phyloP scores from a whole-genome alignment of 495 filamentous ascomycete genomes.

The Trichoderma erinaceum region DNA sequence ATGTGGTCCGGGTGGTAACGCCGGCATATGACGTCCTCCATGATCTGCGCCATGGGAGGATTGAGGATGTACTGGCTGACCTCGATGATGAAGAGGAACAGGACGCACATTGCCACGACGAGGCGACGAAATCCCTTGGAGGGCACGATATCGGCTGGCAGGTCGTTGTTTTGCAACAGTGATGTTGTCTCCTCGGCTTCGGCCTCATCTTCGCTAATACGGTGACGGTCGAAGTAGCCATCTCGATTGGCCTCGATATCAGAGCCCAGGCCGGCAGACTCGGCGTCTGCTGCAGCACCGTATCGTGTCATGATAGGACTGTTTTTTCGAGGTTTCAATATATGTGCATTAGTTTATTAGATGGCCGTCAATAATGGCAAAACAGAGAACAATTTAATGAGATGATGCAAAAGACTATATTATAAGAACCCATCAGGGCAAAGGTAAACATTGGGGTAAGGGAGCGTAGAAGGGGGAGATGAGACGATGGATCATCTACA shows the following conservation, averaged over 20 bases:
- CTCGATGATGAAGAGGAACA: constrained; percentile 27
- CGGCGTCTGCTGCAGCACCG: not conserved
- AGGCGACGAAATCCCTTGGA: not conserved
- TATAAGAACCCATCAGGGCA: too few species aligned
- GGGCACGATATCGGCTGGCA: not conserved
- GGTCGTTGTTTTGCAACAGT: not conserved
- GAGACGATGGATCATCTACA: not conserved
- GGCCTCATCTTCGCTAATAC: not conserved
- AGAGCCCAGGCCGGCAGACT: not conserved
- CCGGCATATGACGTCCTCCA: constrained; percentile 31
- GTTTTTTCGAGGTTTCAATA: not conserved
- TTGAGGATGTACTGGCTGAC: constrained; percentile 21
- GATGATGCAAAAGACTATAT: too few species aligned
- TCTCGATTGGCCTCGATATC: not conserved
- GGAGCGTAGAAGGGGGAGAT: too few species aligned
- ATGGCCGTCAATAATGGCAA: not conserved
- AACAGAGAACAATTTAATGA: not conserved
- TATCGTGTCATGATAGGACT: not conserved
- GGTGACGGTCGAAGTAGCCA: not conserved
- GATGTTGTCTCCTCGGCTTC: constrained; percentile 1
- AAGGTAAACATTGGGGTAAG: too few species aligned
- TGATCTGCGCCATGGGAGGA: constrained; percentile 26
- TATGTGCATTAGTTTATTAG: not conserved
- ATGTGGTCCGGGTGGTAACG: constrained; percentile 24
- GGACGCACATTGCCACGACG: constrained; percentile 24